These are phyloP conservation scores for Iris pallida DNA, from an alignment of 116 monocot species.

Conservation along the genomic window DNA sequence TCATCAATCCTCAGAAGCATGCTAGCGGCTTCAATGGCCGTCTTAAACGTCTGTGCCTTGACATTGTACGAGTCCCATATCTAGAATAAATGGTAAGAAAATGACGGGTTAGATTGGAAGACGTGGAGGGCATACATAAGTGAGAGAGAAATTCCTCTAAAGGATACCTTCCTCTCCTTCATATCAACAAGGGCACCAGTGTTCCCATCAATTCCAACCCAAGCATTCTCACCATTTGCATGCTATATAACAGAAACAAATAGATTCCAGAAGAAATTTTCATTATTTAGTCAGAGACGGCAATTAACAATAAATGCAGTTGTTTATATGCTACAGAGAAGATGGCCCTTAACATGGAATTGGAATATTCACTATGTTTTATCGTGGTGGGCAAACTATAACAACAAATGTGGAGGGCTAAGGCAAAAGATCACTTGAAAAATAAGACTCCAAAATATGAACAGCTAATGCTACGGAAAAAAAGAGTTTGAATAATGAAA, in stretches of 20 bases:
- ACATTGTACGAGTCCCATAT: conserved; percentile 89
- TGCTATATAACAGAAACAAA: conserved; percentile 27
- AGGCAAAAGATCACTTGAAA: too few species aligned
- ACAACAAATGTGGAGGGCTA: too few species aligned
- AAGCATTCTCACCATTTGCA: conserved; percentile 89
- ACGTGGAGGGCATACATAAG: background rate
- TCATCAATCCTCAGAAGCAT: conserved; percentile 91
- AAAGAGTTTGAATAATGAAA: background rate
- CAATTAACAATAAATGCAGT: too few species aligned
- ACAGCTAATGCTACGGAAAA: background rate
- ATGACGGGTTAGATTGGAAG: background rate
- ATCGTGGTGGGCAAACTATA: too few species aligned
- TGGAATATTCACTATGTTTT: too few species aligned
- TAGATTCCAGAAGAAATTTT: background rate
- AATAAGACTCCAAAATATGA: too few species aligned
- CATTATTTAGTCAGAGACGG: too few species aligned
- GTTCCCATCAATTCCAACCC: conserved; percentile 92
- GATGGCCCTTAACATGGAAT: too few species aligned
- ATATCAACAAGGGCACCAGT: conserved; percentile 81
- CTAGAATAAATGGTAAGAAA: conserved; percentile 17
- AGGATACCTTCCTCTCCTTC: conserved; percentile 73
- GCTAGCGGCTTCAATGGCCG: conserved; percentile 84
- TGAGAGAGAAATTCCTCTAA: background rate
- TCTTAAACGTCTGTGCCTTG: conserved; percentile 90
- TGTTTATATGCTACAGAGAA: too few species aligned